Percentiles rank a stretch among this genome's conserved stretches.
These are phyloP conservation scores for Rosellinia necatrix DNA, from an alignment of 2,329 filamentous ascomycete species.

Conservation along the genomic window DNA sequence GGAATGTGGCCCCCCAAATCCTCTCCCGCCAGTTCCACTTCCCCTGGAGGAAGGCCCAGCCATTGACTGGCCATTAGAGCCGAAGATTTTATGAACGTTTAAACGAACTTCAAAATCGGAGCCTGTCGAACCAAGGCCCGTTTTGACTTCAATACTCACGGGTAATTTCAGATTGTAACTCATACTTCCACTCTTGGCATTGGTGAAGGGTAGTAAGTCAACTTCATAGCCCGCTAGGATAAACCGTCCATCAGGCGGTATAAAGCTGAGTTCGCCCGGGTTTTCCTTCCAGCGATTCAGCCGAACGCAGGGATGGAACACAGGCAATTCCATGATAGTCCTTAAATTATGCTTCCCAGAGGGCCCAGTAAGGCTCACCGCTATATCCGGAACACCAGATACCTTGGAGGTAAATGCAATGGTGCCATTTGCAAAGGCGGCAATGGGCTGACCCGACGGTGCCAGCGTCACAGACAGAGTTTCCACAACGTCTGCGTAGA, in stretches of 20 bases:
- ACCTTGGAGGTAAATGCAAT: constrained; percentile 96
- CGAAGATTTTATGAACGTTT: constrained; percentile 69
- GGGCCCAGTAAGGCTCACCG: constrained; percentile 77
- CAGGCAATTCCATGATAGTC: constrained; percentile 80
- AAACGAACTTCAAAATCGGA: constrained; percentile 89
- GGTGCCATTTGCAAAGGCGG: constrained; percentile 86
- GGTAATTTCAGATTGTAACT: constrained; percentile 75
- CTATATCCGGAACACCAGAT: constrained; percentile 89
- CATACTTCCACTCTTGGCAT: constrained; percentile 58
- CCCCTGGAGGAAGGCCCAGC: constrained; percentile 49
- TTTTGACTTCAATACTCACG: constrained; percentile 79
- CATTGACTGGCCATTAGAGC: constrained; percentile 43
- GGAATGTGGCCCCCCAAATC: constrained; percentile 52
- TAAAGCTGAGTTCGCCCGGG: constrained; percentile 91
- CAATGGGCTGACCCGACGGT: constrained; percentile 84
- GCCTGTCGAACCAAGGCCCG: constrained; percentile 73
- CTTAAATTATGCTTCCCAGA: constrained; percentile 78
- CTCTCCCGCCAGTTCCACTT: constrained; percentile 45
- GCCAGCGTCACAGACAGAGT: constrained; percentile 85
- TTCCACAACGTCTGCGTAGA: constrained; percentile 96
- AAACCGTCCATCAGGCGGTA: constrained; percentile 93
- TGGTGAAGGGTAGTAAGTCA: constrained; percentile 77
- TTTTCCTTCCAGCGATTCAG: constrained; percentile 87
- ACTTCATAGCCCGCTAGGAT: constrained; percentile 94
- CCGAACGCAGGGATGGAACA: constrained; percentile 95